phyloP scores from a whole-genome alignment of 2,329 filamentous ascomycete species.

The Xylariaceae sp. region DNA sequence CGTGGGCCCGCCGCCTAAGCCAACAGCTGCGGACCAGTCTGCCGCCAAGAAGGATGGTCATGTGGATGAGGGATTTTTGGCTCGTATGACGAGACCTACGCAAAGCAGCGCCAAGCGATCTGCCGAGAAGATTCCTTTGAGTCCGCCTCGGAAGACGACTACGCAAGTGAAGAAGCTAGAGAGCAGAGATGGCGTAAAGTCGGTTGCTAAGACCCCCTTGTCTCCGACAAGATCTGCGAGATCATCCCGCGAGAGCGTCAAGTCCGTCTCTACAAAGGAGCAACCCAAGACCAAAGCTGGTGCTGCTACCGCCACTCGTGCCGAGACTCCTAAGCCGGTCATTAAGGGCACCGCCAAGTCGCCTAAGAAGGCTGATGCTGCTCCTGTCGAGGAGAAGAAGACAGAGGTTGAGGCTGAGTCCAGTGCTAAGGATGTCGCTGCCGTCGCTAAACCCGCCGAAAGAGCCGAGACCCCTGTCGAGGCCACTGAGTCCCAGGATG shows the following conservation, averaged over 20 bases:
- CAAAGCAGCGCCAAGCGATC: constrained; percentile 63
- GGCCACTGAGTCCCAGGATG: constrained; percentile 17
- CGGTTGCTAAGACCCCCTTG: constrained; percentile 24
- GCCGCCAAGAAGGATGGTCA: constrained; percentile 45
- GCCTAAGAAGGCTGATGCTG: constrained; percentile 16
- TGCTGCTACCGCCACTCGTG: constrained; percentile 22
- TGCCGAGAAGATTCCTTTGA: constrained; percentile 53
- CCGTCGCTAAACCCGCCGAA: constrained; percentile 7
- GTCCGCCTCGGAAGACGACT: constrained; percentile 42
- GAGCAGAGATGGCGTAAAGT: constrained; percentile 23
- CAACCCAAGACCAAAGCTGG: constrained; percentile 27
- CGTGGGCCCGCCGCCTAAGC: constrained; percentile 55
- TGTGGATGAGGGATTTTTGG: constrained; percentile 66
- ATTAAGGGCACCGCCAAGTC: constrained; percentile 22
- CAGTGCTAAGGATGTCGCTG: constrained; percentile 6
- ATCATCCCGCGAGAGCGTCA: constrained; percentile 18
- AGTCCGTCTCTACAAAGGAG: constrained; percentile 18
- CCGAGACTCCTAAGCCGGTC: constrained; percentile 21
- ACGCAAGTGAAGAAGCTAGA: constrained; percentile 19
- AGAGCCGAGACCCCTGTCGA: constrained; percentile 18
- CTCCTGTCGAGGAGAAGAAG: constrained; percentile 19
- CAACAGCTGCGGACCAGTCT: constrained; percentile 44
- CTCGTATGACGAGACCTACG: constrained; percentile 78
- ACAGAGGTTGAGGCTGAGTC: constrained; percentile 2
- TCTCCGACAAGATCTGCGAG: constrained; percentile 23